Evolutionary conservation across 345 rosid species (phyloP).

Genomic region (Chamaenerion angustifolium): DNA sequence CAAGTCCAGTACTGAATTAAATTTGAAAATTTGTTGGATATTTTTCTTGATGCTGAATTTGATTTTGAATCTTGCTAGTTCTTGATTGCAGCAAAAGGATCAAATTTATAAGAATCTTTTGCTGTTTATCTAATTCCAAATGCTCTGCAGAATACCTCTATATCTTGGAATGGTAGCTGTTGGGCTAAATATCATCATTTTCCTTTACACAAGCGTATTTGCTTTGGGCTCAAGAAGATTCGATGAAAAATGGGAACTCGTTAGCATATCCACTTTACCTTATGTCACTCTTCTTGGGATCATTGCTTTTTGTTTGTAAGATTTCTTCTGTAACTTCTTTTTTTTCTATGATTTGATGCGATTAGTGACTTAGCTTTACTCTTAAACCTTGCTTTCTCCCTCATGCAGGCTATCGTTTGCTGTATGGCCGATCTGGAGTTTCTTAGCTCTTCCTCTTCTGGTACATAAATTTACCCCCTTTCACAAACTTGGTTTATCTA

Average conservation of each 20-base stretch:
- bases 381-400: constrained; percentile 1
- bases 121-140: constrained; percentile 8
- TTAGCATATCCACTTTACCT: constrained; percentile 69
- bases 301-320: constrained; percentile 83
- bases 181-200: constrained; percentile 45
- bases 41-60: too few species aligned
- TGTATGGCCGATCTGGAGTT: constrained; percentile 92
- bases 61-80: too few species aligned
- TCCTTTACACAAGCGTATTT: constrained; percentile 62
- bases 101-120: not conserved
- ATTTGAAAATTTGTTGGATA: too few species aligned
- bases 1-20: too few species aligned
- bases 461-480: constrained; percentile 18
- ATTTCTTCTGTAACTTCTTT: constrained; percentile 1
- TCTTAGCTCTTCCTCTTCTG: constrained; percentile 92
- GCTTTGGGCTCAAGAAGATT: constrained; percentile 75
- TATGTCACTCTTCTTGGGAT: constrained; percentile 71
- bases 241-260: constrained; percentile 83
- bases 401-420: constrained; percentile 56
- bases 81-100: too few species aligned
- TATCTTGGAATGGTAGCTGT: constrained; percentile 64
- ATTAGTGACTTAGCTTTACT: too few species aligned
- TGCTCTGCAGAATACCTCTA: constrained; percentile 60
- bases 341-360: not conserved
- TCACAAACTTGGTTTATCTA: too few species aligned